A percentile compares a stretch with the other conserved stretches of the same genome.
phyloP scores from a whole-genome alignment of 164 flowering plant species.

The Sedum album region DNA sequence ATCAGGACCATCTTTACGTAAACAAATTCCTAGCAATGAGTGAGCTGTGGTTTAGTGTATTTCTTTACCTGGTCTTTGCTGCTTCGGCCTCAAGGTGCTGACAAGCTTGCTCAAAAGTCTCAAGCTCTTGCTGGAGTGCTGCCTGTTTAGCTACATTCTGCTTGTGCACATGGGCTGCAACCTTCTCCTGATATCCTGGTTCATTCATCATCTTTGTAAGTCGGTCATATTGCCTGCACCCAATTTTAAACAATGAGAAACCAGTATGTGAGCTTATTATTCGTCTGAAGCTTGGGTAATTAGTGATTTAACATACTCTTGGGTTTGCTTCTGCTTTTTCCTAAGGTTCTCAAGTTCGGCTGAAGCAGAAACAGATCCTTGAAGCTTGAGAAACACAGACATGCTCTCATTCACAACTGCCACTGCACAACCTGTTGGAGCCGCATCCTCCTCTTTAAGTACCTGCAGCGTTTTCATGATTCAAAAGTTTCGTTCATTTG shows the following conservation, averaged over 20 bases:
- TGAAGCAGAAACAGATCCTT: constrained; percentile 52
- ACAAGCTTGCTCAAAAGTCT: constrained; percentile 36
- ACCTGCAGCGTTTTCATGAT: constrained; percentile 30
- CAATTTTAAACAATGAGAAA: neutral
- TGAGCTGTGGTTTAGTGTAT: no score
- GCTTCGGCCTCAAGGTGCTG: constrained; percentile 27
- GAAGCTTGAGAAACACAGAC: constrained; percentile 62
- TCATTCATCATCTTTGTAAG: constrained; percentile 43
- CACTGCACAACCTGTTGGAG: constrained; percentile 61
- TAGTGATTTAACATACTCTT: constrained; percentile 38
- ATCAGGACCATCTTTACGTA: no score
- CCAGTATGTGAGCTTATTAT: no score
- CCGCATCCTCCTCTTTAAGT: constrained; percentile 44
- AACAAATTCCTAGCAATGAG: no score
- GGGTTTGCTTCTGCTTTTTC: constrained; percentile 61
- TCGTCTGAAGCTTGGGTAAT: neutral
- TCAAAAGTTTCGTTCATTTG: no score
- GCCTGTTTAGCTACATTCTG: no score
- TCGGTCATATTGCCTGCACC: constrained; percentile 57
- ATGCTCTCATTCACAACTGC: constrained; percentile 64
- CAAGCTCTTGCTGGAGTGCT: constrained; percentile 46
- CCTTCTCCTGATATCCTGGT: constrained; percentile 68
- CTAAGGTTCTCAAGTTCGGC: constrained; percentile 73
- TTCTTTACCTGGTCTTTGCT: neutral
- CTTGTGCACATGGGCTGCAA: constrained; percentile 48